Percentiles rank a stretch among this genome's conserved stretches.
Evolutionary conservation across 2,329 filamentous ascomycete genomes (phyloP).

Genomic region (Neonectria sp.): DNA sequence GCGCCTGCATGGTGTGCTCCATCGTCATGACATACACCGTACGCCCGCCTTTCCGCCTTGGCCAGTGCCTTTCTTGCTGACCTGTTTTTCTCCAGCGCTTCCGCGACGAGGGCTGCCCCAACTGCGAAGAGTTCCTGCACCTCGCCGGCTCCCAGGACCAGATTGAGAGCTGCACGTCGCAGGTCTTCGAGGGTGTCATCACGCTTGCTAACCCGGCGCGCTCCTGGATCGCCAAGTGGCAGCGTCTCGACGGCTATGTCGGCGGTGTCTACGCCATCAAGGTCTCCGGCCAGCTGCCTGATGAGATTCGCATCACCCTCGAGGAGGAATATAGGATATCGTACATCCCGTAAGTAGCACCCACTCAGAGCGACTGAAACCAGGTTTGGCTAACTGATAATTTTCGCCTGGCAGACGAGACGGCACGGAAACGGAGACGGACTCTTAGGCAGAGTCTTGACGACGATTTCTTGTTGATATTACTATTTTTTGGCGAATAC

Average conservation of each 20-base stretch:
- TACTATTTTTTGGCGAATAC: constrained; percentile 48
- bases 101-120: constrained; percentile 89
- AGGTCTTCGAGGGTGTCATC: constrained; percentile 95
- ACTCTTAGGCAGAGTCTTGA: constrained; percentile 50
- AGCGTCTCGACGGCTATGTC: constrained; percentile 90
- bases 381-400: constrained; percentile 23
- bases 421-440: constrained; percentile 68
- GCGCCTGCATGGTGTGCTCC: constrained; percentile 99
- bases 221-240: constrained; percentile 98
- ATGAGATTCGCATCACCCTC: constrained; percentile 73
- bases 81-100: constrained; percentile 75
- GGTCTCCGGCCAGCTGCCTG: constrained; percentile 85
- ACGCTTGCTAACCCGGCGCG: constrained; percentile 84
- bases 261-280: constrained; percentile 94
- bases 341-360: constrained; percentile 71
- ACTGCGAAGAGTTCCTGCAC: constrained; percentile 94
- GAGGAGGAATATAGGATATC: constrained; percentile 75
- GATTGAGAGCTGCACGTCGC: constrained; percentile 93
- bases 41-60: constrained; percentile 50
- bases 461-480: constrained; percentile 31
- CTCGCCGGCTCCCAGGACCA: constrained; percentile 84
- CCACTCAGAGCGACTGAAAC: background rate
- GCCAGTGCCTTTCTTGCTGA: constrained; percentile 27
- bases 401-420: constrained; percentile 61
- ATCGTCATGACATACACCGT: constrained; percentile 88